phyloP scores from a whole-genome alignment of 805 yeast genomes.

The Citeromyces nyonsensis region DNA sequence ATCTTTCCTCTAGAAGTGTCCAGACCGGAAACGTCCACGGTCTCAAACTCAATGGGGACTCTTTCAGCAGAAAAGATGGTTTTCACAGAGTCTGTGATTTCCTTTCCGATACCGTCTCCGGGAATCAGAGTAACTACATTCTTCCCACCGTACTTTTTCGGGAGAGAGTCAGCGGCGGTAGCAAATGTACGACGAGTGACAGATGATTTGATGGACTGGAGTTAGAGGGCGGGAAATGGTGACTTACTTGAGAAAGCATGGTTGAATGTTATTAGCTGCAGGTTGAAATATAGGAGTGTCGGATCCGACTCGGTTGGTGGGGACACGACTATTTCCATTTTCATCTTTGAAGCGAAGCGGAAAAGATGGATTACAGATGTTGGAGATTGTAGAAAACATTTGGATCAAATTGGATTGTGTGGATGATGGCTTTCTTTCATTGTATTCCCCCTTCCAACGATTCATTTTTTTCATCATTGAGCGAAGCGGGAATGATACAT shows the following conservation, averaged over 20 bases:
- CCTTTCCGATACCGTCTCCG: constrained; percentile 97
- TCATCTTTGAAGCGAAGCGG: background rate
- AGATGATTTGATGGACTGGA: constrained; percentile 13
- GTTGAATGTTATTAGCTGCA: background rate
- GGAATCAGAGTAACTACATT: constrained; percentile 85
- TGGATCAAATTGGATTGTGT: too few species aligned
- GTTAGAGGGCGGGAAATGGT: background rate
- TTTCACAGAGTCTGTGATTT: constrained; percentile 89
- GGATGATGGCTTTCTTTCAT: too few species aligned
- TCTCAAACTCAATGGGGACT: constrained; percentile 95
- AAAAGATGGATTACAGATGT: background rate
- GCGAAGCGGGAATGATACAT: too few species aligned
- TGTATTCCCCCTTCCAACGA: too few species aligned
- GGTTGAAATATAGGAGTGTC: background rate
- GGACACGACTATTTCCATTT: background rate
- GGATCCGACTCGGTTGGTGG: background rate
- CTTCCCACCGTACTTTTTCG: constrained; percentile 51
- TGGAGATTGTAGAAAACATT: too few species aligned
- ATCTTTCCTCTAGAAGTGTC: constrained; percentile 83
- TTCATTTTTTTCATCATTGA: too few species aligned
- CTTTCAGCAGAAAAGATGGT: constrained; percentile 86
- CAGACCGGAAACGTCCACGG: constrained; percentile 90
- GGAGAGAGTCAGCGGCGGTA: too few species aligned
- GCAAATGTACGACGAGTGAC: too few species aligned
- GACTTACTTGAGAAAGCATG: background rate